Percentiles rank a stretch among this genome's conserved stretches.
These are phyloP conservation scores for Pythium rhizo-oryzae DNA, from an alignment of 352 stramenopile species.

Conservation along the genomic window DNA sequence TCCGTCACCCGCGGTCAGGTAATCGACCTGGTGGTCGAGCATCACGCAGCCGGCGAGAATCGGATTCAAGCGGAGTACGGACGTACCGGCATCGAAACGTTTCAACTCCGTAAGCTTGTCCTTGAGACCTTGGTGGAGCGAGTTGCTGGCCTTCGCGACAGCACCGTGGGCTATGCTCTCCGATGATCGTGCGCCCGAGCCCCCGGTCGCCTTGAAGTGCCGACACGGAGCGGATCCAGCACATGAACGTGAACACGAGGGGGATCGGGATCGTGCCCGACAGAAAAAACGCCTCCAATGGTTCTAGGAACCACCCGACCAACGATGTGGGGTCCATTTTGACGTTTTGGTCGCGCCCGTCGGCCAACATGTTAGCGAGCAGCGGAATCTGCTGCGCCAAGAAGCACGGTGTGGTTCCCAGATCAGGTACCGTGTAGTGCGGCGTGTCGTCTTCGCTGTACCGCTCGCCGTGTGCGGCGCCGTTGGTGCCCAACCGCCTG, in stretches of 20 bases:
- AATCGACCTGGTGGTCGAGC: background rate
- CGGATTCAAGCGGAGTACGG: background rate
- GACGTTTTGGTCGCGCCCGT: too few relatives aligned
- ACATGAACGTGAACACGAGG: constrained; percentile 16
- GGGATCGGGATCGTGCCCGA: background rate
- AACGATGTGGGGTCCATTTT: background rate
- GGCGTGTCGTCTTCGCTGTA: background rate
- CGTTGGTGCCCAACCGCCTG: background rate
- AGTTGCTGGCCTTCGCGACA: too few relatives aligned
- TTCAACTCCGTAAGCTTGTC: too few relatives aligned
- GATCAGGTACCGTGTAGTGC: background rate
- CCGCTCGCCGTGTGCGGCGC: background rate
- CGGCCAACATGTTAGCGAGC: constrained; percentile 8
- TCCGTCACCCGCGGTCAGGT: background rate
- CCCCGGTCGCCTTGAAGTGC: constrained; percentile 3
- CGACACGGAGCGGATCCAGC: constrained; percentile 7
- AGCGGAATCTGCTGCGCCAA: constrained; percentile 18
- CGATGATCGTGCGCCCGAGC: background rate
- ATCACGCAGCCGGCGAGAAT: background rate
- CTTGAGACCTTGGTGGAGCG: too few relatives aligned
- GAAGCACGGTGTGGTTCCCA: background rate
- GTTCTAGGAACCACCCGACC: background rate
- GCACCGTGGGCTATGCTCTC: too few relatives aligned
- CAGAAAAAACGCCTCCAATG: background rate
- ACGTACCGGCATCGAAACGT: too few relatives aligned